Evolutionary conservation across 1,139 yeast genomes (phyloP).

Genomic region (Saccharomyces hybrid): DNA sequence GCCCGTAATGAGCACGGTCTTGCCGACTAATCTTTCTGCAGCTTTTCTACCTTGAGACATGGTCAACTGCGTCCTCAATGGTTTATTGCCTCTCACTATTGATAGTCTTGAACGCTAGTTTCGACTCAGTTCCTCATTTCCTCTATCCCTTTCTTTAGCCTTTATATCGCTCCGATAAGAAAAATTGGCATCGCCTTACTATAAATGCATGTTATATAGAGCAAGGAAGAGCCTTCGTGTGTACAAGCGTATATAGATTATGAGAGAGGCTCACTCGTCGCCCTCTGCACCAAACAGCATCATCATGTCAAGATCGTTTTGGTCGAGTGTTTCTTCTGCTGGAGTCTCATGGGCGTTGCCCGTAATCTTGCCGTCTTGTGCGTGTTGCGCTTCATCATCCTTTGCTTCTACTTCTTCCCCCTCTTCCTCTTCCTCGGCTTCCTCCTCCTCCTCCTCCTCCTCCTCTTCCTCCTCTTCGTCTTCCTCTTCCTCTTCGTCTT

Average conservation of each 20-base stretch:
- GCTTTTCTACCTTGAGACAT: constrained; percentile 39
- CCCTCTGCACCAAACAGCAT: constrained; percentile 33
- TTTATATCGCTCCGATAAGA: constrained; percentile 2
- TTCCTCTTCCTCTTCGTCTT: constrained; percentile 34
- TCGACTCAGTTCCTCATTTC: neutral
- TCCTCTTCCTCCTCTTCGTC: constrained; percentile 21
- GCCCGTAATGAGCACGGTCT: constrained; percentile 38
- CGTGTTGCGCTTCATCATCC: constrained; percentile 7
- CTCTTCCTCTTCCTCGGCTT: constrained; percentile 21
- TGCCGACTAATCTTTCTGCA: constrained; percentile 37
- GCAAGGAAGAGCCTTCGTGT: neutral
- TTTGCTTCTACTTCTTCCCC: constrained; percentile 1
- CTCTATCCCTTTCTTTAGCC: neutral
- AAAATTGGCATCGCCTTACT: neutral
- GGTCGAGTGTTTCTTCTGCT: constrained; percentile 18
- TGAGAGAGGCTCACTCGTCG: constrained; percentile 13
- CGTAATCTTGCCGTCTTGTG: constrained; percentile 1
- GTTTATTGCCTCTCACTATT: neutral
- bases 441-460: constrained; percentile 31
- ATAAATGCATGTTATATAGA: neutral
- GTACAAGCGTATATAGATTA: neutral
- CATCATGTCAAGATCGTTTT: constrained; percentile 34
- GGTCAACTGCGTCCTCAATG: neutral
- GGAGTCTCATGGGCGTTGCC: neutral
- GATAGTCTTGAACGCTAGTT: neutral